Percentiles rank a stretch among this genome's conserved stretches.
Evolutionary conservation across 192 early-diverging fungal genomes (phyloP).

Genomic region (Podila epicladia): DNA sequence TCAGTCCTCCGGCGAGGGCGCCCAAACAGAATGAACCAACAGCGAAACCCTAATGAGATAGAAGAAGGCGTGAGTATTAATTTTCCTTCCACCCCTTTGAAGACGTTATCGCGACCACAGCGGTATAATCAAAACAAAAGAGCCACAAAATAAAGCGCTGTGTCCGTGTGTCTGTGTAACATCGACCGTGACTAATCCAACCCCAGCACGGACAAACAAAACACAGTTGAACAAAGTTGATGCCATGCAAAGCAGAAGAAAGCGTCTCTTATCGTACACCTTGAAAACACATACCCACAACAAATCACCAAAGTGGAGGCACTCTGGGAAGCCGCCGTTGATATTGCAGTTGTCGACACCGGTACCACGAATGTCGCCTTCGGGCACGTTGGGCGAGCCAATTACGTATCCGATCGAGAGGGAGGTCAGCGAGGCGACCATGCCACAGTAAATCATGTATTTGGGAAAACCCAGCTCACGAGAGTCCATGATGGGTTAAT

Average conservation of each 20-base stretch:
- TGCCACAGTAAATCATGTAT: conserved; percentile 56
- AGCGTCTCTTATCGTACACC: too few species aligned
- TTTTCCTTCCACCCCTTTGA: background rate
- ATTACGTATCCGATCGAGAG: conserved; percentile 57
- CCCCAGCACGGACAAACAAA: too few species aligned
- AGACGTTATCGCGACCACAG: too few species aligned
- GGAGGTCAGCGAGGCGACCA: conserved; percentile 51
- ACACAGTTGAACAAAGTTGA: too few species aligned
- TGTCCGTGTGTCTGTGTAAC: background rate
- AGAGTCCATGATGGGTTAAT: conserved; percentile 48
- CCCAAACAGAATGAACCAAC: conserved; percentile 61
- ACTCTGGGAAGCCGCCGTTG: conserved; percentile 15
- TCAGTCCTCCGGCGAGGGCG: conserved; percentile 65
- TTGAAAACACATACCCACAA: conserved; percentile 35
- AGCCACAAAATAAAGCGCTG: background rate
- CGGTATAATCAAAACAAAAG: background rate
- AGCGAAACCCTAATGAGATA: conserved; percentile 50
- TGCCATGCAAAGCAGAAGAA: too few species aligned
- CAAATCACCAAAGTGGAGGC: conserved; percentile 30
- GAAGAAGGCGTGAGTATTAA: background rate
- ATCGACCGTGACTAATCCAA: background rate
- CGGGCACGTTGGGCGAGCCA: conserved; percentile 57
- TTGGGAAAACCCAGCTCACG: conserved; percentile 43
- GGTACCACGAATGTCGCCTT: conserved; percentile 44
- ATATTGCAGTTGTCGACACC: conserved; percentile 1